Conservation (phyloP, 2,329 filamentous ascomycete species). For the Arthrobotrys musiformis region DNA sequence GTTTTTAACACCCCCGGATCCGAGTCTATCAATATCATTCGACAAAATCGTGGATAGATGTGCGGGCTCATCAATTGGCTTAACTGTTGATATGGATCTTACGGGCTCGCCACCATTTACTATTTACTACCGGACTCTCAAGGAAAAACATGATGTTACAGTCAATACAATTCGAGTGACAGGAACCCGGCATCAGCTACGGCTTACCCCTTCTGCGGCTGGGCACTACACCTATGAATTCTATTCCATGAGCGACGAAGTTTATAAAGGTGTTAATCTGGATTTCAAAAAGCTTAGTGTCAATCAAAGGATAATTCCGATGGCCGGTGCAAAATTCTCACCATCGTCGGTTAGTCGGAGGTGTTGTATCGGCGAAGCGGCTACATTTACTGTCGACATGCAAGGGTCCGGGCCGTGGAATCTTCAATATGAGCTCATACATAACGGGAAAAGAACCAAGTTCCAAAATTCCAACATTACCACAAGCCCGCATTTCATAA, state of each 20-base stretch:
- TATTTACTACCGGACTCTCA: slow-evolving; percentile 79
- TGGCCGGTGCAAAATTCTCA: slow-evolving; percentile 80
- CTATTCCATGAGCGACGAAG: slow-evolving; percentile 79
- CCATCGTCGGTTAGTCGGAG: slow-evolving; percentile 69
- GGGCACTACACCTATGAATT: slow-evolving; percentile 91
- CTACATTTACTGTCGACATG: slow-evolving; percentile 78
- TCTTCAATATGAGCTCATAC: slow-evolving; percentile 90
- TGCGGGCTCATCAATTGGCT: slow-evolving; percentile 89
- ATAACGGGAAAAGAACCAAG: slow-evolving; percentile 84
- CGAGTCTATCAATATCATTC: slow-evolving; percentile 76
- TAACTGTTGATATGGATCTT: slow-evolving; percentile 87
- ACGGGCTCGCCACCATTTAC: slow-evolving; percentile 91
- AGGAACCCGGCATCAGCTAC: slow-evolving; percentile 83
- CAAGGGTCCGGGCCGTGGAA: slow-evolving; percentile 86
- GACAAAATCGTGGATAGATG: slow-evolving; percentile 95
- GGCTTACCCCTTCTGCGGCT: slow-evolving; percentile 81
- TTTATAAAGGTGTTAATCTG: slow-evolving; percentile 77
- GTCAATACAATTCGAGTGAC: slow-evolving; percentile 70
- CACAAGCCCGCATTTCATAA: slow-evolving; percentile 74
- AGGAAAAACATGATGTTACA: slow-evolving; percentile 69
- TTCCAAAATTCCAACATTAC: slow-evolving; percentile 74
- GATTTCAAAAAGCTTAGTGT: slow-evolving; percentile 72
- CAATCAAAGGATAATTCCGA: slow-evolving; percentile 89
- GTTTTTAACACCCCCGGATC: slow-evolving; percentile 88
- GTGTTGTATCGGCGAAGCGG: slow-evolving; percentile 84